phyloP scores from a whole-genome alignment of 352 stramenopile genomes.

The Phytophthora chlamydospora region DNA sequence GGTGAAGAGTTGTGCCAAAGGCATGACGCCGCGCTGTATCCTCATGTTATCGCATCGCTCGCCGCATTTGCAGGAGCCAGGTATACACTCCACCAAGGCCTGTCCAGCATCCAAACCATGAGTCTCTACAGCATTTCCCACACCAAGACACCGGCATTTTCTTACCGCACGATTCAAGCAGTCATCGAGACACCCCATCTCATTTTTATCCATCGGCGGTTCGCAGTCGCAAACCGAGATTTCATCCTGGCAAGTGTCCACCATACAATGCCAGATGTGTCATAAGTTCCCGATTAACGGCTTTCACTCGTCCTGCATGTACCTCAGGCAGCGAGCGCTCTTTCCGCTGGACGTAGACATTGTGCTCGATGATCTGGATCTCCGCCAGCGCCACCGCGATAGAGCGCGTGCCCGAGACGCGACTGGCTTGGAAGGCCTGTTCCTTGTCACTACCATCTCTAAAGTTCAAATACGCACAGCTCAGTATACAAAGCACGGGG shows the following conservation, averaged over 20 bases:
- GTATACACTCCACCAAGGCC: conserved; percentile 74
- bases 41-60: conserved; percentile 77
- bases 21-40: conserved; percentile 73
- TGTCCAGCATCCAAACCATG: conserved; percentile 17
- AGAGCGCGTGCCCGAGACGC: conserved; percentile 67
- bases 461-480: conserved; percentile 11
- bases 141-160: not conserved
- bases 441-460: conserved; percentile 42
- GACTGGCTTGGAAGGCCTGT: conserved; percentile 55
- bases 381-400: conserved; percentile 75
- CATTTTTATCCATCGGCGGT: conserved; percentile 35
- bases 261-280: not conserved
- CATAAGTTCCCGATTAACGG: not conserved
- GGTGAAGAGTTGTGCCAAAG: conserved; percentile 51
- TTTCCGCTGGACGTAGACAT: conserved; percentile 80
- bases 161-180: conserved; percentile 78
- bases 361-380: conserved; percentile 70
- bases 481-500: conserved; percentile 8
- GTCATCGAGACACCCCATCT: conserved; percentile 70
- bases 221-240: conserved; percentile 66
- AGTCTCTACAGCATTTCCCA: not conserved
- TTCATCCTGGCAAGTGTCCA: conserved; percentile 57
- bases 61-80: conserved; percentile 63
- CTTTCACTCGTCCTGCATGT: not conserved
- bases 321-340: conserved; percentile 56